Evolutionary conservation across 139 green algal species (phyloP), one percentile per base, ranked within the genome.

Genomic region (Pycnococcus provasolii): DNA sequence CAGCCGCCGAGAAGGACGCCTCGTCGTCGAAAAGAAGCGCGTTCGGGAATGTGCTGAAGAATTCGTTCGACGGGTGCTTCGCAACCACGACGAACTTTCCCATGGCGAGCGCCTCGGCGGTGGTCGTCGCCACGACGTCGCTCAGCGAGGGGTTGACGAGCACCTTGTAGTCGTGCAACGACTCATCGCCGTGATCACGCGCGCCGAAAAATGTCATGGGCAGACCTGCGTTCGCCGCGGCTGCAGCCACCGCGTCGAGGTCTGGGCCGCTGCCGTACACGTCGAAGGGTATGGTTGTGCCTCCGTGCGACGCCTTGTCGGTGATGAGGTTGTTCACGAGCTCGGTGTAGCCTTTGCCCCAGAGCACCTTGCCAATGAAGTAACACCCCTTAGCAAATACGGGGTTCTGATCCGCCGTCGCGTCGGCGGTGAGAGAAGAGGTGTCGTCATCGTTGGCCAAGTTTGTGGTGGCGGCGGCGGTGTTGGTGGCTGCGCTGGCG

Each of bases 321-420:
- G 68, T 45, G 50, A 52, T 4, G 9, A 78, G 52, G 2, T 72
- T 39, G 40, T 95, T 82, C 66, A 97, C 79, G 79, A 97, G 84
- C 85, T 97, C 91, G 4, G 89, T 91, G 85, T 98, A 99, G 67
- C 94, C 94, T 81, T 99, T 99, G 67, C 83, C 89, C 94, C 94
- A 99, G 58, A 99, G 75, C 45, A 82, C 85, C 78, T 95, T 94
- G 67, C 93, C 93, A n/a, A 98, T 84, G 81, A 96, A 98, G 82
- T 99, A 98, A 1, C 82, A 82, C 54, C 91, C 90, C 45, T 86
- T 85, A 72, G 80, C 60, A 66, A 86, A 86, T 4, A 68, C 61
- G 39, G n/a, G 15, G 11, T 42, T 45, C 3, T 60, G 15, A n/a
- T 26, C 13, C 66, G 37, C 42, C 9, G 26, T 8, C 8, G 51